A percentile compares a stretch with the other conserved stretches of the same genome.
phyloP scores from a whole-genome alignment of 345 rosid genomes.

The Luvunga scandens region DNA sequence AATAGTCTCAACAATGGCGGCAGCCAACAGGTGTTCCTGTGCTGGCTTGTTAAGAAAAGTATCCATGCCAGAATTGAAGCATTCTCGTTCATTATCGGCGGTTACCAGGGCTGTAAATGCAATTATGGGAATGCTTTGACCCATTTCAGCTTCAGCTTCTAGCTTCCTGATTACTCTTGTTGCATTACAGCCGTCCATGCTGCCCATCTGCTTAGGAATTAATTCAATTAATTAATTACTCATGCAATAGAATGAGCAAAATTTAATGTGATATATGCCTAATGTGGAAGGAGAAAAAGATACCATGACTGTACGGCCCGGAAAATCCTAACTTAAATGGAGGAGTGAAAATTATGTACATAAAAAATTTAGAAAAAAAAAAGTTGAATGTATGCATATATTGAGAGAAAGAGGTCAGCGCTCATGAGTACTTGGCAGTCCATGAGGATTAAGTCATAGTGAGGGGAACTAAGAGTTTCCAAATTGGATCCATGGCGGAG shows the following conservation, averaged over 20 bases:
- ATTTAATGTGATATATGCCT: no score
- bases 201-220: conserved; percentile 55
- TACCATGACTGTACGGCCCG: no score
- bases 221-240: neutral
- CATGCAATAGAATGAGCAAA: neutral
- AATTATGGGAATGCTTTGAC: conserved; percentile 57
- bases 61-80: conserved; percentile 81
- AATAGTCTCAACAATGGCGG: conserved; percentile 64
- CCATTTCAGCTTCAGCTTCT: conserved; percentile 41
- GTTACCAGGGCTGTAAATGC: conserved; percentile 74
- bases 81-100: conserved; percentile 62
- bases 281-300: no score
- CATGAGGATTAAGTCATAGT: conserved; percentile 81
- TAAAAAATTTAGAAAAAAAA: no score
- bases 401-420: no score
- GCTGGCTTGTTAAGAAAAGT: conserved; percentile 88
- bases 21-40: conserved; percentile 74
- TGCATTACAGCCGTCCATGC: conserved; percentile 80
- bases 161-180: conserved; percentile 60
- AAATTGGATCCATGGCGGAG: conserved; percentile 20
- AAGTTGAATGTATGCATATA: no score
- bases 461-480: conserved; percentile 21
- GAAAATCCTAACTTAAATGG: no score
- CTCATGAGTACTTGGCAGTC: conserved; percentile 67
- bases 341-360: no score